Conservation (phyloP, 129 eudicot species). For the Arctium minus region DNA sequence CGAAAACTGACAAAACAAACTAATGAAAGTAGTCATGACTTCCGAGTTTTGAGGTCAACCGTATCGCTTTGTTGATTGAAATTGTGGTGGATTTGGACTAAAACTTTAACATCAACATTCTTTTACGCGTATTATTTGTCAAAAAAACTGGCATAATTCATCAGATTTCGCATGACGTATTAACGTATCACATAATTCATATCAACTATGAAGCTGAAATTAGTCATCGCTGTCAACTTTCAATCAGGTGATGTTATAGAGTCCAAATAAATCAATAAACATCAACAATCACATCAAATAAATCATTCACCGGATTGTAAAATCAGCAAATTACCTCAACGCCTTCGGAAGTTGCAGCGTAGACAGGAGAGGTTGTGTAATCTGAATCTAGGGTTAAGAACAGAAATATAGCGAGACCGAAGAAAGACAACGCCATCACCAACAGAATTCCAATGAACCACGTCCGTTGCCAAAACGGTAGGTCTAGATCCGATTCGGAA, state of each 20-base stretch:
- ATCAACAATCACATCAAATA: background rate
- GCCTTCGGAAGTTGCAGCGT: slow-evolving; percentile 70
- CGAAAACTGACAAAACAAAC: background rate
- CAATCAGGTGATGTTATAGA: background rate
- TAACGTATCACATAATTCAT: background rate
- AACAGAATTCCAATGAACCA: slow-evolving; percentile 76
- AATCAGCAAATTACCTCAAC: slow-evolving; percentile 54
- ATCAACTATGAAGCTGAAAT: background rate
- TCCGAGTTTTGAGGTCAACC: background rate
- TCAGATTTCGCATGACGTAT: background rate
- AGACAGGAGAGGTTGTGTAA: slow-evolving; percentile 45
- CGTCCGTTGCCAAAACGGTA: slow-evolving; percentile 81
- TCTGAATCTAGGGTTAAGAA: slow-evolving; percentile 72
- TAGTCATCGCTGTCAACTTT: background rate
- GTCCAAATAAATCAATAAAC: slow-evolving; percentile 2
- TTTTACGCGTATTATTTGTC: background rate
- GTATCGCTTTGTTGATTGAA: background rate
- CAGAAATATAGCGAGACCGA: slow-evolving; percentile 64
- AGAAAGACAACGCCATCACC: slow-evolving; percentile 70
- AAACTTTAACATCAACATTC: background rate
- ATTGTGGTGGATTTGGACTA: background rate
- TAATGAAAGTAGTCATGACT: background rate
- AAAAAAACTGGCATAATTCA: background rate
- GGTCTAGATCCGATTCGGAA: slow-evolving; percentile 41
- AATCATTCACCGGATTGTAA: background rate